Conservation (phyloP, 1,284 basidiomycete species). For the Sparassis latifolia region DNA sequence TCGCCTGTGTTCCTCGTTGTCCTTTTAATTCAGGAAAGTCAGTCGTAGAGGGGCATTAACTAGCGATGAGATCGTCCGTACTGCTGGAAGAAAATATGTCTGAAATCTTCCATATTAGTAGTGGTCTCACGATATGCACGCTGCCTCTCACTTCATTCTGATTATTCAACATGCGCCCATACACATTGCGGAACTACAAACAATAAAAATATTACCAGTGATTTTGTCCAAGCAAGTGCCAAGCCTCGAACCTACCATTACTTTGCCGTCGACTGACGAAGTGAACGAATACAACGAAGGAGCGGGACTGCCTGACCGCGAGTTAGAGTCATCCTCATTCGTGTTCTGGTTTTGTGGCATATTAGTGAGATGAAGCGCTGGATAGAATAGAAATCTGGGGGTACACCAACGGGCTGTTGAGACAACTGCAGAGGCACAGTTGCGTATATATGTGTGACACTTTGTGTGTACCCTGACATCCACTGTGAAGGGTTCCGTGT, state of each 20-base stretch:
- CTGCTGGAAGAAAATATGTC: conserved; percentile 9
- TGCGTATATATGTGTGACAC: no score
- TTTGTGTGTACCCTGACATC: no score
- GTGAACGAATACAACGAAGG: conserved; percentile 29
- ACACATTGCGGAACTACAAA: conserved; percentile 24
- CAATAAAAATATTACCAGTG: not conserved
- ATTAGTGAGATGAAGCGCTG: not conserved
- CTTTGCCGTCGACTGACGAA: conserved; percentile 26
- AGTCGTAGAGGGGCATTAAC: not conserved
- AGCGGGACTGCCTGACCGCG: conserved; percentile 22
- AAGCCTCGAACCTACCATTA: conserved; percentile 17
- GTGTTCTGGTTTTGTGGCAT: conserved; percentile 7
- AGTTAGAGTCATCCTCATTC: conserved; percentile 10
- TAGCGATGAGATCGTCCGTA: not conserved
- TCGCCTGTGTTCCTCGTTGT: conserved; percentile 28
- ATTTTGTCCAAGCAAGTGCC: not conserved
- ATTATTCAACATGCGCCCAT: conserved; percentile 27
- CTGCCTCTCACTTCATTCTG: conserved; percentile 25
- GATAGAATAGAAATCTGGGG: no score
- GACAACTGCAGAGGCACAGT: no score
- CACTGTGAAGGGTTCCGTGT: no score
- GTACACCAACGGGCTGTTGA: no score
- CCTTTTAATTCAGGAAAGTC: conserved; percentile 14
- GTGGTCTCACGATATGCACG: not conserved
- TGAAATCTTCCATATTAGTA: not conserved